Conservation (phyloP, 2,329 filamentous ascomycete species). For the Pseudocercospora musae region DNA sequence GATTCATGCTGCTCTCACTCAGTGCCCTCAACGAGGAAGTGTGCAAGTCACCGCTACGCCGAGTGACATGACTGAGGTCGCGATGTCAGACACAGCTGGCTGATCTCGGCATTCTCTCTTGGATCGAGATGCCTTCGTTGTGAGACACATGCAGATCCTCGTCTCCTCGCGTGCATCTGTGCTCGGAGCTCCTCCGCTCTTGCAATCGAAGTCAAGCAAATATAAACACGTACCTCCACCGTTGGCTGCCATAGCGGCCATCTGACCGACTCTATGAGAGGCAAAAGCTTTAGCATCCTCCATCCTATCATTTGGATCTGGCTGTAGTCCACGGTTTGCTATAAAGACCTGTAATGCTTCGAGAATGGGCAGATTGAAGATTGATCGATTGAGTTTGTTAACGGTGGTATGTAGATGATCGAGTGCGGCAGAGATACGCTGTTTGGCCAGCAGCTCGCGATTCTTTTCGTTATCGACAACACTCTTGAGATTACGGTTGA, state of each 20-base stretch:
- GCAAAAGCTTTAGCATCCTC: conserved; percentile 6
- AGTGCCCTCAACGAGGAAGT: too few species aligned
- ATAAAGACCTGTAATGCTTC: conserved; percentile 4
- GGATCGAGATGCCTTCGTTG: background rate
- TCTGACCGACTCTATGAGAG: background rate
- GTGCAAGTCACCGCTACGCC: too few species aligned
- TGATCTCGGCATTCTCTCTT: background rate
- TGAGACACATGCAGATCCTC: background rate
- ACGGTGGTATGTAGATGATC: background rate
- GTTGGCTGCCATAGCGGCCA: background rate
- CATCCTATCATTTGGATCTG: background rate
- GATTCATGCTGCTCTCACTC: background rate
- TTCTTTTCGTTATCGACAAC: conserved; percentile 4
- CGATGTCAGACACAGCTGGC: too few species aligned
- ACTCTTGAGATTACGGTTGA: conserved; percentile 1
- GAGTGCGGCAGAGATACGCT: background rate
- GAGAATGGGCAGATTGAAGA: background rate
- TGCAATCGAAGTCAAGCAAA: background rate
- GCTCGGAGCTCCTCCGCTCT: background rate
- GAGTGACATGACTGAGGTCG: too few species aligned
- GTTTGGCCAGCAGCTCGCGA: background rate
- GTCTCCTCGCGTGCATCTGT: background rate
- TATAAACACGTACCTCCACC: background rate
- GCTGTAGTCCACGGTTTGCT: conserved; percentile 5
- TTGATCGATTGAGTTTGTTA: background rate